Base-by-base conservation (phyloP, 768 basidiomycete species). In the Sarcodon aspratus region DNA sequence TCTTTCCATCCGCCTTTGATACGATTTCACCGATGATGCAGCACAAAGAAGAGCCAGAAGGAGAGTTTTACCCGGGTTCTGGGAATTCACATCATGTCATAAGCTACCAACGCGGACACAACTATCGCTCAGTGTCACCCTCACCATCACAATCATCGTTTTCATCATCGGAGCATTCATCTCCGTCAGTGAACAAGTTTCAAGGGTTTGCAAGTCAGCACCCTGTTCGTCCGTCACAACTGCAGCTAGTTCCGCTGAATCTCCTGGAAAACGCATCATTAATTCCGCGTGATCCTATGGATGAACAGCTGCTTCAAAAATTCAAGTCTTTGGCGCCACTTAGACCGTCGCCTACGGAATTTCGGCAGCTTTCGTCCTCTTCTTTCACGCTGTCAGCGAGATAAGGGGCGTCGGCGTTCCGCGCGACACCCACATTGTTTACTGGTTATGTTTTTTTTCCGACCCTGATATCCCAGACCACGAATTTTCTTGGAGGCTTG, bases 281-380 rank as follows among this genome's bases (percentile, higher is more conserved):
- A 32, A 73, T 75, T 13, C 65, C 72, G 58, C 74, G 82, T 9
- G 74, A 84, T 55, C 79, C 81, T 45, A 68, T 71, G 18, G 82
- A 84, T 56, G 81, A 83, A 55, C 76, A 78, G 50, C 65, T 80
- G 48, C 64, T 85, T 45, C 73, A 77, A 54, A 74, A 76, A 21
- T 79, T 85, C 17, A 27, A 15, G 40, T 42, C 40, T 3, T 11
- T 42, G 13, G 40, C 40, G 40, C 40, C 40, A 42, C 40, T 42
- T 9, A 9, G 40, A 13, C 40, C 40, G 13, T 42, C 40, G 9
- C 40, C 40, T 13, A 11, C 17, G 13, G 40, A 42, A 9, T 42
- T 42, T 42, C 17, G 40, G 13, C 27, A 42, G 17, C 27, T 42
- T 15, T 17, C 7, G 9, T 27, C 40, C 2, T 27, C 40, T 42